Base-by-base conservation (phyloP, 2,329 filamentous ascomycete genomes). In the Penicillium sp. region DNA sequence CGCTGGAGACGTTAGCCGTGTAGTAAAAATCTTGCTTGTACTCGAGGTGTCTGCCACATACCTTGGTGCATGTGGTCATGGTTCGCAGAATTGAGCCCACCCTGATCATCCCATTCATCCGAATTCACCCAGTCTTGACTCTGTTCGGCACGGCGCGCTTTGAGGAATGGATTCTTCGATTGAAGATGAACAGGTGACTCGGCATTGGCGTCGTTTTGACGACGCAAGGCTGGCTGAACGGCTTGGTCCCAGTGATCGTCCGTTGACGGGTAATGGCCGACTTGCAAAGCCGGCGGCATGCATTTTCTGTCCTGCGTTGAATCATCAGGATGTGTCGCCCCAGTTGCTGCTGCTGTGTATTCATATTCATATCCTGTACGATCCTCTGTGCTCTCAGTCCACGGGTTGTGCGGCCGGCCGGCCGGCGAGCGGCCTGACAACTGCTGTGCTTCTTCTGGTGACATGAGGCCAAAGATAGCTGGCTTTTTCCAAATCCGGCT, bases 161-260 rank as follows among this genome's bases (percentile, higher is more conserved):
- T 69, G 43, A 70, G 39, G 38, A 71, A 71, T 5, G 68, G 68
- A 35, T 71, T 71, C 42, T 71, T 71, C 12, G 68, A 70, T 45
- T 60, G 65, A 25, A 71, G 55, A 39, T 62, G 64, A 29, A 60
- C 52, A 0, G 65, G 59, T 26, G 62, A 50, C 42, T 63, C 61
- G 47, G 59, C 58, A 24, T 54, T 51, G 12, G 52, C 46, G 9
- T 45, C 29, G 28, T 59, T 52, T 12, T 35, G 45, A 34, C 4
- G 39, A 45, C 27, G 52, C 34, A 11, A 48, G 47, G 39, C 49
- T 5, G 40, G 29, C 13, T 13, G 28, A 12, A 24, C 5, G 25
- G 29, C 18, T n/a, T 35, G 44, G 18, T 57, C 56, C 54, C 48
- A 54, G 29, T 57, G 57, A 42, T 60, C 55, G 18, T 60, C 57